Conservation (phyloP, 1,284 basidiomycete species). For the Gomphus bonarii region DNA sequence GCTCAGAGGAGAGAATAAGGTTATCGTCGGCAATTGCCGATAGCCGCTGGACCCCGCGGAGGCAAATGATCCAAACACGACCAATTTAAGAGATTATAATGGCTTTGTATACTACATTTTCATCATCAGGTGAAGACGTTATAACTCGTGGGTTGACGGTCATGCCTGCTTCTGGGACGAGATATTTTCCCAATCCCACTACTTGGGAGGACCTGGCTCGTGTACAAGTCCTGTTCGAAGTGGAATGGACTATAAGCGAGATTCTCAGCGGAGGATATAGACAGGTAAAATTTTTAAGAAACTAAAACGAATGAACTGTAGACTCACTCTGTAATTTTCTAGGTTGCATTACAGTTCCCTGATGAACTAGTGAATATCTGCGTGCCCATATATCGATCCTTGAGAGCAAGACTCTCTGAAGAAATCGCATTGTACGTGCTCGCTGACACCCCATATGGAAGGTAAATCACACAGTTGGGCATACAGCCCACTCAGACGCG, state of each 20-base stretch:
- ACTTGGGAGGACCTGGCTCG: constrained; percentile 18
- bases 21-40: constrained; percentile 7
- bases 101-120: constrained; percentile 27
- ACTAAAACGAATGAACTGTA: neutral
- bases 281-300: constrained; percentile 32
- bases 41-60: neutral
- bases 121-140: constrained; percentile 49
- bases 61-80: too few relatives aligned
- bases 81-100: neutral
- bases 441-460: constrained; percentile 96
- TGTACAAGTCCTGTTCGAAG: constrained; percentile 53
- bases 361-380: constrained; percentile 87
- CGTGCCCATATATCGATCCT: constrained; percentile 72
- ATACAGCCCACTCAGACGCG: neutral
- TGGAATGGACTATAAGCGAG: constrained; percentile 41
- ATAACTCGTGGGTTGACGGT: constrained; percentile 45
- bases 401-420: constrained; percentile 46
- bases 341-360: constrained; percentile 93
- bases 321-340: neutral
- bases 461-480: constrained; percentile 34
- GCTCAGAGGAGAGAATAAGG: neutral
- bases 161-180: constrained; percentile 21
- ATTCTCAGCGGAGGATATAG: constrained; percentile 45
- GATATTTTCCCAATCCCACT: constrained; percentile 25
- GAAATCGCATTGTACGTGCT: constrained; percentile 74